Evolutionary conservation across 768 basidiomycete species (phyloP).

Genomic region (Russula griseocarnosa): DNA sequence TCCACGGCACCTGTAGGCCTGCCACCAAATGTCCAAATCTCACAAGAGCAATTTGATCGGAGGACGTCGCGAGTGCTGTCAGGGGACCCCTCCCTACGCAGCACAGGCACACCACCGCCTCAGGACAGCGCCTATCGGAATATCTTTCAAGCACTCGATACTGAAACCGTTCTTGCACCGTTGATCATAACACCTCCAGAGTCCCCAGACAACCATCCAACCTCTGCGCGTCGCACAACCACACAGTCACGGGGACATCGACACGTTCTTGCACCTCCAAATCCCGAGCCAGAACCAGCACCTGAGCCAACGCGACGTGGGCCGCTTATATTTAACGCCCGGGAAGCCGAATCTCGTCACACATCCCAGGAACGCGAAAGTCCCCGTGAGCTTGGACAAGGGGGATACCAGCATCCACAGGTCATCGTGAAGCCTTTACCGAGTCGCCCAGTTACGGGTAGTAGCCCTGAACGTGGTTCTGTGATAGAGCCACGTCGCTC

Average conservation of each 20-base stretch:
- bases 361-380: conserved; percentile 2
- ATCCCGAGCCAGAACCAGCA: conserved; percentile 4
- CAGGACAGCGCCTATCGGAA: not conserved
- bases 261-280: not conserved
- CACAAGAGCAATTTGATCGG: not conserved
- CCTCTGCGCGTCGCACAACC: conserved; percentile 11
- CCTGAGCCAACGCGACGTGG: conserved; percentile 9
- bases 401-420: not conserved
- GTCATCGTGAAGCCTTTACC: not conserved
- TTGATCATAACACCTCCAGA: conserved; percentile 18
- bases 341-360: not conserved
- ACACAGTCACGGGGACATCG: conserved; percentile 1
- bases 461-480: not conserved
- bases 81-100: not conserved
- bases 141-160: not conserved
- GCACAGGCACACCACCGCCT: not conserved
- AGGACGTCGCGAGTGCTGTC: conserved; percentile 1
- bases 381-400: conserved; percentile 9
- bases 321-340: not conserved
- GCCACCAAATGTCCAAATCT: not conserved
- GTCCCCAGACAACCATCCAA: conserved; percentile 2
- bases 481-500: not conserved
- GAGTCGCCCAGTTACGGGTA: not conserved
- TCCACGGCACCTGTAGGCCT: not conserved
- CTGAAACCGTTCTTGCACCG: not conserved